These are phyloP conservation scores for Iodosphaeria phyllophila DNA, from an alignment of 2,329 filamentous ascomycete genomes.

Conservation along the genomic window DNA sequence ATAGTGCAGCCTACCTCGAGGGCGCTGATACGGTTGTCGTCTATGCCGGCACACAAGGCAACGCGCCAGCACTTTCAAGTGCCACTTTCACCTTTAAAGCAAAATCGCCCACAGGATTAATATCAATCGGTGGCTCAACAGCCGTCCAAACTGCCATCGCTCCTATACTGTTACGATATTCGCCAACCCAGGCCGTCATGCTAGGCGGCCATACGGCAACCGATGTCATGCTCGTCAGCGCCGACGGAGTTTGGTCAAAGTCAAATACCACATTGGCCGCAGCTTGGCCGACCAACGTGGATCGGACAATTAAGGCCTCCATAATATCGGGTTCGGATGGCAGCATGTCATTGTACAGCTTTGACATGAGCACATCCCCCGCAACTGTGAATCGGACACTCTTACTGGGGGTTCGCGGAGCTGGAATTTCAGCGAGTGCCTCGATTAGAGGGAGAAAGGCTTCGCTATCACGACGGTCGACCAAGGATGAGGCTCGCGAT, in stretches of 20 bases:
- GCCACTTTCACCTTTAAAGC: slow-evolving; percentile 64
- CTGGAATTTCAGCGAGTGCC: slow-evolving; percentile 22
- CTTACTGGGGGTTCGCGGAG: slow-evolving; percentile 42
- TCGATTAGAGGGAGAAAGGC: slow-evolving; percentile 14
- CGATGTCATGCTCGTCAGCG: slow-evolving; percentile 54
- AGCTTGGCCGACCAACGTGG: slow-evolving; percentile 38
- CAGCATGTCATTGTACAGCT: slow-evolving; percentile 62
- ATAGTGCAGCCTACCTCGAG: slow-evolving; percentile 59
- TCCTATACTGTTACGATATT: slow-evolving; percentile 62
- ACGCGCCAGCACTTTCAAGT: slow-evolving; percentile 36
- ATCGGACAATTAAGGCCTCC: slow-evolving; percentile 37
- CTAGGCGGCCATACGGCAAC: slow-evolving; percentile 56
- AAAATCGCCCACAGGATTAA: no score
- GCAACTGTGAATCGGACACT: slow-evolving; percentile 57
- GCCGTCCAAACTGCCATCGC: slow-evolving; percentile 40
- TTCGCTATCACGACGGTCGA: slow-evolving; percentile 9
- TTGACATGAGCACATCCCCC: slow-evolving; percentile 55
- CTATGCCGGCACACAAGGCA: slow-evolving; percentile 58
- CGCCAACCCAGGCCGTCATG: slow-evolving; percentile 49
- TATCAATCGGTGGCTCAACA: slow-evolving; percentile 43
- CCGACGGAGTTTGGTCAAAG: slow-evolving; percentile 43
- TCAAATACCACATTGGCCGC: slow-evolving; percentile 44
- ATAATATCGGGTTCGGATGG: slow-evolving; percentile 56
- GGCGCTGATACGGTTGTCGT: slow-evolving; percentile 55
- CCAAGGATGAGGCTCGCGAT: slow-evolving; percentile 12